Conservation (phyloP, 2,329 filamentous ascomycete species). For the Camptophora hylomeconis region DNA sequence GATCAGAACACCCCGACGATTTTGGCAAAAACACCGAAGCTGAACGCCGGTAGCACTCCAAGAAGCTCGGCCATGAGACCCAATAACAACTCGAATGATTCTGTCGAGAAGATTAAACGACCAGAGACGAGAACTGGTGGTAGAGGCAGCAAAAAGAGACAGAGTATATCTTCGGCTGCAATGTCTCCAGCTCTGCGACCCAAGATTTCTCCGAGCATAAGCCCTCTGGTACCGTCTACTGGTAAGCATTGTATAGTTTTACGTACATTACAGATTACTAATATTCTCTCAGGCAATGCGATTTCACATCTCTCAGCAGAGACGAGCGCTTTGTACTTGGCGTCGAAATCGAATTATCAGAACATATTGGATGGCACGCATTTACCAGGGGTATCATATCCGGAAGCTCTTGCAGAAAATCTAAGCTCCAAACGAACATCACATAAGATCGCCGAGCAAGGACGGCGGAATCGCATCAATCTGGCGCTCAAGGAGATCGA, state of each 20-base stretch:
- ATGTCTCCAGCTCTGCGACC: conserved; percentile 77
- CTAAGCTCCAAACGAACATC: conserved; percentile 92
- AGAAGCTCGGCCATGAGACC: conserved; percentile 19
- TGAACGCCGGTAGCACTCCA: conserved; percentile 38
- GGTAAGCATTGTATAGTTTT: conserved; percentile 30
- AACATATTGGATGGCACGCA: conserved; percentile 90
- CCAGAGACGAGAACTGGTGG: conserved; percentile 21
- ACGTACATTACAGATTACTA: conserved; percentile 13
- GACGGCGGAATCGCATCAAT: conserved; percentile 88
- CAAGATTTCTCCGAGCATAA: conserved; percentile 87
- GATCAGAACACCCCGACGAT: conserved; percentile 44
- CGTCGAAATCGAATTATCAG: conserved; percentile 95
- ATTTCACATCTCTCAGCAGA: conserved; percentile 38
- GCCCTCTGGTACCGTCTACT: conserved; percentile 67
- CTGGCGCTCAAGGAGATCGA: conserved; percentile 86
- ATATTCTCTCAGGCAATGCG: conserved; percentile 8
- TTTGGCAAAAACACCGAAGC: conserved; percentile 52
- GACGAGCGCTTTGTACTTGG: conserved; percentile 60
- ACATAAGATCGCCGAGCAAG: conserved; percentile 96
- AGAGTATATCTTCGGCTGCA: conserved; percentile 59
- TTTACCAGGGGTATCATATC: conserved; percentile 80
- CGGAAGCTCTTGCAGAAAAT: conserved; percentile 81
- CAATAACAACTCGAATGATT: conserved; percentile 20
- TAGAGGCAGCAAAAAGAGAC: conserved; percentile 53
- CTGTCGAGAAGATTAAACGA: conserved; percentile 20